Evolutionary conservation across 2,329 filamentous ascomycete species (phyloP).

Genomic region (Botryotinia narcissicola): DNA sequence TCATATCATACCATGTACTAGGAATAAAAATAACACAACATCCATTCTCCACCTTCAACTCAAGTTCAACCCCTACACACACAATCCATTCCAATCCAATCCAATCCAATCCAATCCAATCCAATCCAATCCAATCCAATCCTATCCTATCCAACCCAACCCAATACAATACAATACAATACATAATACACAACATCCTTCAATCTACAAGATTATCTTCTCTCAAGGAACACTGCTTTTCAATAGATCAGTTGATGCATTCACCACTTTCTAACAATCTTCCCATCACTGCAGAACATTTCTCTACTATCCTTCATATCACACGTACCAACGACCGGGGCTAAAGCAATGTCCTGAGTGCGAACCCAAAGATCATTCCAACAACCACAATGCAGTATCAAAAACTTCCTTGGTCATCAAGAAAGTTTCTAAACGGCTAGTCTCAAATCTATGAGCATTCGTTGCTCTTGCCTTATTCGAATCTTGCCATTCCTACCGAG

Average conservation of each 20-base stretch:
- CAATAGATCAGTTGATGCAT: constrained; percentile 21
- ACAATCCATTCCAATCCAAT: not conserved
- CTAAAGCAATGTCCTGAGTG: constrained; percentile 36
- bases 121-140: not conserved
- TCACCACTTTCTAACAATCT: constrained; percentile 4
- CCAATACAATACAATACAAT: not conserved
- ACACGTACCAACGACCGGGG: constrained; percentile 29
- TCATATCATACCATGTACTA: not conserved
- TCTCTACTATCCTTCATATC: constrained; percentile 21
- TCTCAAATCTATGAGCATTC: constrained; percentile 22
- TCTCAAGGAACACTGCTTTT: constrained; percentile 18
- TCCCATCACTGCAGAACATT: constrained; percentile 5
- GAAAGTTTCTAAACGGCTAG: constrained; percentile 40
- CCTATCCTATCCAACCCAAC: not conserved
- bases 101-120: too few species aligned
- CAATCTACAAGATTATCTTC: constrained; percentile 20
- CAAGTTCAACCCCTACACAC: not conserved
- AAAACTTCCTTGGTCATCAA: constrained; percentile 32
- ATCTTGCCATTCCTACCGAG: not conserved
- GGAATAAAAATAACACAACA: constrained; percentile 5
- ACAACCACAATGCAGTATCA: constrained; percentile 39
- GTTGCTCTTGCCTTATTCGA: constrained; percentile 26
- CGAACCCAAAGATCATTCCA: constrained; percentile 22
- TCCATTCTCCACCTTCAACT: not conserved
- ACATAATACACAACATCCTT: not conserved